phyloP scores from a whole-genome alignment of 192 early-diverging fungal species.

The Cladochytrium replicatum region DNA sequence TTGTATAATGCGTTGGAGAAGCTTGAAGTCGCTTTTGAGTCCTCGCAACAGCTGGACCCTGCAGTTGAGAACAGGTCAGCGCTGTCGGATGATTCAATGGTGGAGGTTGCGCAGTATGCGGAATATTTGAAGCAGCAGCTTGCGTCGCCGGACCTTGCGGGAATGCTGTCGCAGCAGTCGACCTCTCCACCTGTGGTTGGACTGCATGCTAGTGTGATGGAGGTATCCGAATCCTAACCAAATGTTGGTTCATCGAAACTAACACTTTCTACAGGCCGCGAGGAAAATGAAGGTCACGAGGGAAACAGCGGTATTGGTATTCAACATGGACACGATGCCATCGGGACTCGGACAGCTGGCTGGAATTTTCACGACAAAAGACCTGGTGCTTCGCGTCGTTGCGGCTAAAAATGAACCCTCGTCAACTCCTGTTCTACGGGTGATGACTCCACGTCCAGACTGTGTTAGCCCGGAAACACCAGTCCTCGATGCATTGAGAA shows the following conservation, averaged over 20 bases:
- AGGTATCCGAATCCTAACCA: too few species aligned
- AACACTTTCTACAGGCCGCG: too few species aligned
- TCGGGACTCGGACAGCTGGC: not conserved
- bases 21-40: not conserved
- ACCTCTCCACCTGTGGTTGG: not conserved
- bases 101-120: too few species aligned
- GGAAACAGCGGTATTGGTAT: not conserved
- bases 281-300: not conserved
- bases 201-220: not conserved
- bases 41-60: not conserved
- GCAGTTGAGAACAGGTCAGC: not conserved
- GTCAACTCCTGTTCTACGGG: not conserved
- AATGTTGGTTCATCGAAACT: too few species aligned
- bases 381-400: not conserved
- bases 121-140: too few species aligned
- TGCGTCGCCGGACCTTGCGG: not conserved
- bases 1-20: not conserved
- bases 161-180: not conserved
- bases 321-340: not conserved
- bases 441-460: not conserved
- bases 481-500: not conserved
- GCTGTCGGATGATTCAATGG: not conserved
- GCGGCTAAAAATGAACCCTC: not conserved
- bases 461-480: not conserved
- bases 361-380: not conserved